phyloP scores from a whole-genome alignment of 306 rosid species.

The Cotoneaster glaucophyllus region DNA sequence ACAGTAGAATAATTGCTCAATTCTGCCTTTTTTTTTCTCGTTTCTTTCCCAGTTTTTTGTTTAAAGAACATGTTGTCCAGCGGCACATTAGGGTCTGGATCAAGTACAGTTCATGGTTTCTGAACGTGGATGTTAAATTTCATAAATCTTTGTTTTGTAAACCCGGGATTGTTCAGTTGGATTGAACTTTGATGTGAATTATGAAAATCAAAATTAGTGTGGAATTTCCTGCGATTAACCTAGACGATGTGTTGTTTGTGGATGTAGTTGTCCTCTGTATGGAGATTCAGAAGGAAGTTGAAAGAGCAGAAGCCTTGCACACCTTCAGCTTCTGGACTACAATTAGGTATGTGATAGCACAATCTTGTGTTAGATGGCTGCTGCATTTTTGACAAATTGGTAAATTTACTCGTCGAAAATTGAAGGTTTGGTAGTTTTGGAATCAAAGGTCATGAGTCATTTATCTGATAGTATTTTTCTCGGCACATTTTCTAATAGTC shows the following conservation, averaged over 20 bases:
- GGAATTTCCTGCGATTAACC: background rate
- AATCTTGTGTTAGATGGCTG: background rate
- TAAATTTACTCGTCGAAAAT: background rate
- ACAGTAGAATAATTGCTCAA: background rate
- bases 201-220: too few relatives aligned
- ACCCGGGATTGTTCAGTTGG: background rate
- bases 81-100: background rate
- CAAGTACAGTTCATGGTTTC: background rate
- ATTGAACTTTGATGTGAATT: background rate
- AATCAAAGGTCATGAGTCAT: background rate
- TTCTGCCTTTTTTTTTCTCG: background rate
- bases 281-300: conserved; percentile 79
- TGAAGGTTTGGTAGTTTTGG: background rate
- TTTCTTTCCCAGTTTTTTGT: background rate
- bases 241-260: background rate
- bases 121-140: background rate
- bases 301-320: conserved; percentile 84
- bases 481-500: conserved; percentile 1
- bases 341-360: conserved; percentile 38
- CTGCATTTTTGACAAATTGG: background rate
- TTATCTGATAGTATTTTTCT: background rate
- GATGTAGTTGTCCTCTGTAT: conserved; percentile 71
- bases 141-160: background rate
- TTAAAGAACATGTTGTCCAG: background rate
- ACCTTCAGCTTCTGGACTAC: conserved; percentile 52